Evolutionary conservation across 192 early-diverging fungal species (phyloP).

Genomic region (Coemansia sp.): DNA sequence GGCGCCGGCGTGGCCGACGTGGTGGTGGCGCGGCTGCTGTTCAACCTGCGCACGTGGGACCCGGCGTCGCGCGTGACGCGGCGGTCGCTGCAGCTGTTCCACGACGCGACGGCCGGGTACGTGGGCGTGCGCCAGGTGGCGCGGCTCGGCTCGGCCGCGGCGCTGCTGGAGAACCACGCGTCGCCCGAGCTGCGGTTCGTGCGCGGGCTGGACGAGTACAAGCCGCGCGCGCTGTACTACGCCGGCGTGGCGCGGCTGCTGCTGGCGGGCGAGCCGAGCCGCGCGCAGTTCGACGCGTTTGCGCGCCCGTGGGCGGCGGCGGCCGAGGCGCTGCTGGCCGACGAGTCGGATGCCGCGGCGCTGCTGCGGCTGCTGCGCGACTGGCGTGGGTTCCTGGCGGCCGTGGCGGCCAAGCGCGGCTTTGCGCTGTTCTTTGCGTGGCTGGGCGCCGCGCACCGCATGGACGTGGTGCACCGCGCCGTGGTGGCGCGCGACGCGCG

Average conservation of each 20-base stretch:
- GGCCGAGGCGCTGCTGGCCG: constrained; percentile 54
- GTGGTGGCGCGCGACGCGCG: constrained; percentile 59
- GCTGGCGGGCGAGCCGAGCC: constrained; percentile 64
- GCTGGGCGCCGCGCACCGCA: constrained; percentile 67
- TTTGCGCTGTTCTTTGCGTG: constrained; percentile 78
- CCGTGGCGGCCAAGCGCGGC: constrained; percentile 57
- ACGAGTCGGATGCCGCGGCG: constrained; percentile 36
- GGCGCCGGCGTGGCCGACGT: constrained; percentile 40
- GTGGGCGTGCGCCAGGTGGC: constrained; percentile 71
- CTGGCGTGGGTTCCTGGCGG: constrained; percentile 69
- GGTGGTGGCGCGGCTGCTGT: constrained; percentile 47
- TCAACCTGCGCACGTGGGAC: constrained; percentile 62
- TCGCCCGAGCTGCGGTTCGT: constrained; percentile 70
- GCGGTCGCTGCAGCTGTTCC: constrained; percentile 67
- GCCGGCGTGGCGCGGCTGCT: constrained; percentile 70
- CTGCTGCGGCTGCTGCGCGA: constrained; percentile 68
- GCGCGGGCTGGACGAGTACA: constrained; percentile 54
- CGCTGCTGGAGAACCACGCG: constrained; percentile 69
- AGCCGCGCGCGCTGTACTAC: constrained; percentile 71
- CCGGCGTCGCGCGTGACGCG: constrained; percentile 54
- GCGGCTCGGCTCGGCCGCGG: constrained; percentile 65
- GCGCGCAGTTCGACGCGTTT: constrained; percentile 63
- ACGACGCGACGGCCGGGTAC: constrained; percentile 74
- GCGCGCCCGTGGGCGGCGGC: constrained; percentile 64
- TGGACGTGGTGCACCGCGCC: constrained; percentile 58